Evolutionary conservation across 306 rosid genomes (phyloP).

Genomic region (Lablab purpureus): DNA sequence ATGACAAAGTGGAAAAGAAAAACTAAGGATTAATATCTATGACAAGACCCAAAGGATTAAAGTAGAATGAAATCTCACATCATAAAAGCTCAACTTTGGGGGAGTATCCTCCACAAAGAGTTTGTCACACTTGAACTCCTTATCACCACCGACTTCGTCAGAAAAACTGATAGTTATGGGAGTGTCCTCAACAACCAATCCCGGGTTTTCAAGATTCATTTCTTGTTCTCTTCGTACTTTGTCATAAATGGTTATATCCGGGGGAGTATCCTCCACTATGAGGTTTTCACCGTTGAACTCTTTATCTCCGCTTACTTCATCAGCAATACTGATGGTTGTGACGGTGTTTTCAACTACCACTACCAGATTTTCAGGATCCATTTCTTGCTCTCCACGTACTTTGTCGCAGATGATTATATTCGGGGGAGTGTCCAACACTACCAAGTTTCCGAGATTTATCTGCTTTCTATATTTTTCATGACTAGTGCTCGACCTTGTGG

Average conservation of each 20-base stretch:
- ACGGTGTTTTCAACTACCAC: conserved; percentile 24
- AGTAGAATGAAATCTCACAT: conserved; percentile 49
- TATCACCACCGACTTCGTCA: conserved; percentile 17
- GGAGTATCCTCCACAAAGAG: conserved; percentile 31
- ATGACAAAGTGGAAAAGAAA: not conserved
- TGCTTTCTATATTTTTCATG: conserved; percentile 30
- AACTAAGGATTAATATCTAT: conserved; percentile 30
- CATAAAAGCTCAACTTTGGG: conserved; percentile 36
- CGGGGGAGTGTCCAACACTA: conserved; percentile 37
- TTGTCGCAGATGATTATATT: conserved; percentile 5
- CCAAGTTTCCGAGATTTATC: conserved; percentile 22
- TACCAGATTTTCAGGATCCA: conserved; percentile 27
- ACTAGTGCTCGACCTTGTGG: conserved; percentile 29
- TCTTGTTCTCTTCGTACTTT: not conserved
- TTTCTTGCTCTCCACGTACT: conserved; percentile 3
- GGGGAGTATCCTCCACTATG: conserved; percentile 39
- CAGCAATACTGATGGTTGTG: not conserved
- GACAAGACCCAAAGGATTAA: conserved; percentile 30
- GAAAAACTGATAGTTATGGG: not conserved
- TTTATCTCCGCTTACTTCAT: conserved; percentile 28
- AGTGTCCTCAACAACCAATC: conserved; percentile 24
- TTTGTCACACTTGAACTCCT: conserved; percentile 24
- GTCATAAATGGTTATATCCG: conserved; percentile 15
- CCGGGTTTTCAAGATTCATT: conserved; percentile 30
- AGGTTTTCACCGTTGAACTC: conserved; percentile 32